phyloP scores from a whole-genome alignment of 495 filamentous ascomycete species.

The Annulohypoxylon nitens region DNA sequence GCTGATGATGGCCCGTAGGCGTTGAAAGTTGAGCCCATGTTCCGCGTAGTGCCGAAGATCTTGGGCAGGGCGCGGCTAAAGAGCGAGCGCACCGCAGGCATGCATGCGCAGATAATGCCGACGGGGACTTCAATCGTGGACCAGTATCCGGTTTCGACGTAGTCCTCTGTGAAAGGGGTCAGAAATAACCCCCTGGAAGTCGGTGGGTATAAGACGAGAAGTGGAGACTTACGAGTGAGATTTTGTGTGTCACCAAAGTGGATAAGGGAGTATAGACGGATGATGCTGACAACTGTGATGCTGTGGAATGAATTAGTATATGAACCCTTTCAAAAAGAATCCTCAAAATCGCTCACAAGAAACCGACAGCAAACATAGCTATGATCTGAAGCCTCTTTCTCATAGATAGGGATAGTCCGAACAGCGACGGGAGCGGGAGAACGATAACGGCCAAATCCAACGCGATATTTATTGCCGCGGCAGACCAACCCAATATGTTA shows the following conservation, averaged over 20 bases:
- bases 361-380: conserved; percentile 61
- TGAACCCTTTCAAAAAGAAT: neutral
- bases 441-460: conserved; percentile 58
- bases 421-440: conserved; percentile 56
- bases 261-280: conserved; percentile 53
- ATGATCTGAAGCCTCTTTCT: conserved; percentile 55
- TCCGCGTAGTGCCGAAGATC: conserved; percentile 44
- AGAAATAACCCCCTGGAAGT: neutral
- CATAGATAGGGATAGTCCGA: conserved; percentile 49
- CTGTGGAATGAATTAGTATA: conserved; percentile 24
- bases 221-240: conserved; percentile 49
- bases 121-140: conserved; percentile 59
- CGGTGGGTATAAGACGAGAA: neutral
- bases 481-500: conserved; percentile 51
- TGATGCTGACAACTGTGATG: conserved; percentile 56
- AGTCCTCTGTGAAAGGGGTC: conserved; percentile 46
- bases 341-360: conserved; percentile 45
- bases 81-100: conserved; percentile 56
- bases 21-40: conserved; percentile 29
- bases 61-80: conserved; percentile 45
- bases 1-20: conserved; percentile 28
- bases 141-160: conserved; percentile 57
- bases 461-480: conserved; percentile 54
- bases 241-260: conserved; percentile 54
- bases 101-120: conserved; percentile 57